Percentiles rank a stretch among this genome's conserved stretches.
These are phyloP conservation scores for Apodospora peruviana DNA, from an alignment of 495 filamentous ascomycete genomes.

Conservation along the genomic window DNA sequence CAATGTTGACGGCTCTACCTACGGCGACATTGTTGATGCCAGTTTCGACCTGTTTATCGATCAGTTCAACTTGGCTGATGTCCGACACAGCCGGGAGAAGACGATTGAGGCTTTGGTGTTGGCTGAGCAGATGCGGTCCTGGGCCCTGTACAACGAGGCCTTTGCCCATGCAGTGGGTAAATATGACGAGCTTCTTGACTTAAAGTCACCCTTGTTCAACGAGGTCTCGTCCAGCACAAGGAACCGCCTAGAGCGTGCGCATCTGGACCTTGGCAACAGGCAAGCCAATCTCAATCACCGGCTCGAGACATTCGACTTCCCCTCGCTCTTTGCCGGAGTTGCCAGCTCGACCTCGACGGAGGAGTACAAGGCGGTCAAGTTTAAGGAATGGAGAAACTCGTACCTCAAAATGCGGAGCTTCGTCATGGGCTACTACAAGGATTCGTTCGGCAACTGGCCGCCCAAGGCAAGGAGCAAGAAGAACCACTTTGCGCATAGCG, in stretches of 20 bases:
- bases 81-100: constrained; percentile 78
- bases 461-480: constrained; percentile 89
- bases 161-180: constrained; percentile 93
- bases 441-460: constrained; percentile 86
- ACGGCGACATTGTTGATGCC: constrained; percentile 66
- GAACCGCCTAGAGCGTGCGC: constrained; percentile 73
- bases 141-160: constrained; percentile 78
- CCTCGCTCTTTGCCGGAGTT: constrained; percentile 81
- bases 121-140: constrained; percentile 78
- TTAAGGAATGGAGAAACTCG: constrained; percentile 71
- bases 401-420: constrained; percentile 72
- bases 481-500: constrained; percentile 78
- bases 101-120: constrained; percentile 85
- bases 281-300: constrained; percentile 60
- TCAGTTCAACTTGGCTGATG: constrained; percentile 70
- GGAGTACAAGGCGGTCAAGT: constrained; percentile 73
- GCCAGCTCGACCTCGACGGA: constrained; percentile 68
- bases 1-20: constrained; percentile 74
- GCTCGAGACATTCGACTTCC: constrained; percentile 80
- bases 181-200: constrained; percentile 63
- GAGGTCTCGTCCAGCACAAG: constrained; percentile 66
- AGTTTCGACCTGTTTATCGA: constrained; percentile 75
- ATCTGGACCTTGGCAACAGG: constrained; percentile 69
- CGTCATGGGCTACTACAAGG: constrained; percentile 71
- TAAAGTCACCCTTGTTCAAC: constrained; percentile 61